These are phyloP conservation scores for Camelina laxa DNA, from an alignment of 345 rosid species.

Conservation along the genomic window DNA sequence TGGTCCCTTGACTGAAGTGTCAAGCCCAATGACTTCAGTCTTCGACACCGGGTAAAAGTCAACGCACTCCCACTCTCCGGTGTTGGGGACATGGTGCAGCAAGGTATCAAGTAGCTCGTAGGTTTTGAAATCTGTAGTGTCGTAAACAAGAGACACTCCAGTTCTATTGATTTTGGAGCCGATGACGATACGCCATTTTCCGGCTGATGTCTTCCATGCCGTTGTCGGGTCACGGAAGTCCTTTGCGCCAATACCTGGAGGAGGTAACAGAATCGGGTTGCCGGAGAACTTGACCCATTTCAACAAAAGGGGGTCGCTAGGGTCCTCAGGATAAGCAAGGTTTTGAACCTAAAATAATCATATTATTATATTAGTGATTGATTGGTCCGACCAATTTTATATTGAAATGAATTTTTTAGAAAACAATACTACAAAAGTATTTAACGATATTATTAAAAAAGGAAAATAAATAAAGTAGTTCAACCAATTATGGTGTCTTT, in stretches of 20 bases:
- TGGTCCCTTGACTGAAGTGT: constrained; percentile 40
- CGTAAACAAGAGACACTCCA: constrained; percentile 73
- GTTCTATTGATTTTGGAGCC: constrained; percentile 77
- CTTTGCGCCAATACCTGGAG: constrained; percentile 57
- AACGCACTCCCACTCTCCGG: constrained; percentile 86
- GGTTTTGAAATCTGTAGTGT: constrained; percentile 69
- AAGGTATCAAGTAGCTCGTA: constrained; percentile 44
- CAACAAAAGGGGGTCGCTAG: constrained; percentile 67
- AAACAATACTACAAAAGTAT: background rate
- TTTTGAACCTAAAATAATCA: constrained; percentile 57
- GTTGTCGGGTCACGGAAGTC: constrained; percentile 98
- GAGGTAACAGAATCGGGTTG: constrained; percentile 80
- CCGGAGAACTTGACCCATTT: constrained; percentile 70
- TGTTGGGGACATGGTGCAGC: constrained; percentile 66
- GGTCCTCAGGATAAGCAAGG: constrained; percentile 82
- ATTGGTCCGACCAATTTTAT: background rate
- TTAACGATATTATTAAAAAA: background rate
- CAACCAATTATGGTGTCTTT: no score
- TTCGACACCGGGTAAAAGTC: constrained; percentile 45
- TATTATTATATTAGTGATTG: background rate
- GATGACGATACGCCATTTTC: constrained; percentile 80
- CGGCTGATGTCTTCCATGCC: constrained; percentile 78
- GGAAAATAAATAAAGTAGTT: no score
- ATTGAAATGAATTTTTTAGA: background rate
- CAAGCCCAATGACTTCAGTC: constrained; percentile 28